Percentiles rank a stretch among this genome's conserved stretches.
Evolutionary conservation across 768 basidiomycete species (phyloP).

Genomic region (Cyclocybe cylindracea): DNA sequence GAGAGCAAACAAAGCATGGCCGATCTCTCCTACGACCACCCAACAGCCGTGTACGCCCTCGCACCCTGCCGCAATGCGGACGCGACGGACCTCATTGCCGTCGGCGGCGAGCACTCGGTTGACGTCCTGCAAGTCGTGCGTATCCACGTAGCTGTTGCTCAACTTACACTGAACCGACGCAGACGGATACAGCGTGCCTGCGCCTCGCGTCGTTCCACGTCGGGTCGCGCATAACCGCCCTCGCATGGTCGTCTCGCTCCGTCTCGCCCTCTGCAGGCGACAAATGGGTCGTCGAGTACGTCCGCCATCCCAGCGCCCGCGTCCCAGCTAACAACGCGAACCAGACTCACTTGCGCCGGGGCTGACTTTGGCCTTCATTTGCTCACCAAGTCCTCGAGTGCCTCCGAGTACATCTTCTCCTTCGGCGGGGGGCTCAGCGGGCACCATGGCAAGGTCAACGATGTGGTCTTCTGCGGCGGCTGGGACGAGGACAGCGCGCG

Average conservation of each 20-base stretch:
- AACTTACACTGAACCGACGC: too few species aligned
- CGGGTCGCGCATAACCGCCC: conserved; percentile 67
- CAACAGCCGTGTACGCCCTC: conserved; percentile 60
- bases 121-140: conserved; percentile 67
- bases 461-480: conserved; percentile 80
- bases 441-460: conserved; percentile 77
- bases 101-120: conserved; percentile 74
- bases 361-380: conserved; percentile 72
- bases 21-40: conserved; percentile 57
- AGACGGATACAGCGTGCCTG: conserved; percentile 46
- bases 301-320: conserved; percentile 10
- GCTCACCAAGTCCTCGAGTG: conserved; percentile 54
- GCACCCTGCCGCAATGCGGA: conserved; percentile 66
- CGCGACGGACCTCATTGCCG: conserved; percentile 67
- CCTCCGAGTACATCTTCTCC: conserved; percentile 55
- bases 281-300: conserved; percentile 74
- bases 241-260: conserved; percentile 77
- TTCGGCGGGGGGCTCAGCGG: conserved; percentile 84
- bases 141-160: conserved; percentile 14
- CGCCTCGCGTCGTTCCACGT: conserved; percentile 73
- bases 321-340: not conserved
- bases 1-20: conserved; percentile 39
- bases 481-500: conserved; percentile 64
- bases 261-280: conserved; percentile 66
- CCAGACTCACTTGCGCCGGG: conserved; percentile 67